Conservation (phyloP, 441 rosid genomes). For the Melastoma candidum region DNA sequence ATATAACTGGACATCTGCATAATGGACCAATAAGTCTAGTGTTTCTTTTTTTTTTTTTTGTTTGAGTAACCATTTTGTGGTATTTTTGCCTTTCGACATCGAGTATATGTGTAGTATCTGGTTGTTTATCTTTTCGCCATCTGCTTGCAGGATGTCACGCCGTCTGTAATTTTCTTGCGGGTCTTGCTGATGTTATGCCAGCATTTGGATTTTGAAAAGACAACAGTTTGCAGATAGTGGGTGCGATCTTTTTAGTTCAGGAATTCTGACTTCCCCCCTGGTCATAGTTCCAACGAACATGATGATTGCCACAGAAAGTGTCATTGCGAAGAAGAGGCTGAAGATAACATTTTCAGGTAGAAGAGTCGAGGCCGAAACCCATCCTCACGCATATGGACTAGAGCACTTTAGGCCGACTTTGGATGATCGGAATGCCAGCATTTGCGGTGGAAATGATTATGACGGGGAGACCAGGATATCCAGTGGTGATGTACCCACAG, state of each 20-base stretch:
- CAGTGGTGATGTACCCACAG: slow-evolving; percentile 3
- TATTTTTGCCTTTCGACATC: too few species aligned
- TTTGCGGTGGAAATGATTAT: slow-evolving; percentile 8
- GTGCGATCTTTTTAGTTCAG: not conserved
- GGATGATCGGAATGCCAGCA: slow-evolving; percentile 14
- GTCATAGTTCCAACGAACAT: slow-evolving; percentile 6
- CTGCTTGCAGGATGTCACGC: too few species aligned
- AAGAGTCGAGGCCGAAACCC: slow-evolving; percentile 24
- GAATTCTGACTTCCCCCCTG: not conserved
- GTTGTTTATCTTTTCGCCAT: too few species aligned
- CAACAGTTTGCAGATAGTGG: not conserved
- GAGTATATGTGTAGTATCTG: too few species aligned
- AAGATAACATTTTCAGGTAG: slow-evolving; percentile 40
- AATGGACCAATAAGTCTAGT: too few species aligned
- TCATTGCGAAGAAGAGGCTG: slow-evolving; percentile 32
- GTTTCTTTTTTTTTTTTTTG: too few species aligned
- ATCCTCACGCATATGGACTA: slow-evolving; percentile 18
- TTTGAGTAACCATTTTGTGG: too few species aligned
- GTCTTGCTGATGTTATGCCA: too few species aligned
- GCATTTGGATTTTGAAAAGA: too few species aligned
- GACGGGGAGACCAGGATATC: slow-evolving; percentile 11
- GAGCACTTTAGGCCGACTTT: slow-evolving; percentile 4
- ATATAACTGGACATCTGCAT: too few species aligned
- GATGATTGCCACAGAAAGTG: slow-evolving; percentile 34
- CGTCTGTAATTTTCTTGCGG: too few species aligned